Evolutionary conservation across 2,329 filamentous ascomycete genomes (phyloP).

Genomic region (Didymella lethalis): DNA sequence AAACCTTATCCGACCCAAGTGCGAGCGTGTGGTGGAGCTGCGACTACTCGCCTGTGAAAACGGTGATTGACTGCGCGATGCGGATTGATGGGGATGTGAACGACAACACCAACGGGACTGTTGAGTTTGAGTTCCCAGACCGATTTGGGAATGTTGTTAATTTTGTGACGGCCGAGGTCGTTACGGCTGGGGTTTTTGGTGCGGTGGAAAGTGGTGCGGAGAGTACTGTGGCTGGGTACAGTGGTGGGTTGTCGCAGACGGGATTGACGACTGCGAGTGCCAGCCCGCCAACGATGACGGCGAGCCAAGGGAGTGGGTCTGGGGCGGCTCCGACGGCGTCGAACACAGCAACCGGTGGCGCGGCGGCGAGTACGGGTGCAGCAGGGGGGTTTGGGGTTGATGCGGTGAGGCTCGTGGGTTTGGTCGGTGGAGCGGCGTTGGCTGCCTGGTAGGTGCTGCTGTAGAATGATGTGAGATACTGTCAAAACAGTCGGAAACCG

Average conservation of each 20-base stretch:
- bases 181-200: conserved; percentile 1
- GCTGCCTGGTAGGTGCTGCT: conserved; percentile 5
- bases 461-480: neutral
- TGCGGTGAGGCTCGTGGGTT: conserved; percentile 1
- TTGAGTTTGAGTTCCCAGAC: neutral
- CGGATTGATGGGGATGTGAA: conserved; percentile 3
- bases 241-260: neutral
- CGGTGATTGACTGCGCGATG: conserved; percentile 7
- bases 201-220: neutral
- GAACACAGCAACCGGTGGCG: conserved; percentile 8
- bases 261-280: conserved; percentile 1
- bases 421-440: conserved; percentile 13
- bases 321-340: neutral
- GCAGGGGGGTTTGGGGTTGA: conserved; percentile 10
- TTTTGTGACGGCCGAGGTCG: conserved; percentile 11
- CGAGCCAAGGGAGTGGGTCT: conserved; percentile 7
- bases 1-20: neutral
- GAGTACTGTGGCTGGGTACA: neutral
- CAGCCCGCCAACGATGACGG: neutral
- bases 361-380: conserved; percentile 4
- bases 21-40: conserved; percentile 14
- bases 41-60: conserved; percentile 1
- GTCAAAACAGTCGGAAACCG: too few species aligned
- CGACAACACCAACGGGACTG: conserved; percentile 10
- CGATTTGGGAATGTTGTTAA: conserved; percentile 5